Evolutionary conservation across 352 stramenopile genomes (phyloP), one percentile per base, ranked within the genome.

Genomic region (Phytophthora tentaculata): DNA sequence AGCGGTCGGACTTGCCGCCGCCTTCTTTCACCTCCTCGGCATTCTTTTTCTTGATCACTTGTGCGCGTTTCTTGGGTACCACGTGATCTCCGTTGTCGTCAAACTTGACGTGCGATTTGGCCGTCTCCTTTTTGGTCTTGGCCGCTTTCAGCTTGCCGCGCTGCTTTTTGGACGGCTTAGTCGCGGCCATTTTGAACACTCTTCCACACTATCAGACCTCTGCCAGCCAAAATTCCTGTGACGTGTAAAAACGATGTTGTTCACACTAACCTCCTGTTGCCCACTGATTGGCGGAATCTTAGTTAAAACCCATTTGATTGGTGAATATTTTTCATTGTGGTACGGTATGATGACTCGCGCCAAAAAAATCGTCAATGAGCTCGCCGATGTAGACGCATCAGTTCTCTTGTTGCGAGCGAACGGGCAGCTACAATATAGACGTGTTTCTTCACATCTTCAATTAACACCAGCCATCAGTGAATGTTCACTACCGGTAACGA

Each of bases 161-260:
- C 69, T 91, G 83, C 74, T 93, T 93, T 81, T 93, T 91, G 20
- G 84, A 93, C 47, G 73, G 83, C 64, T 90, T 93, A 8, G 71
- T 60, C 24, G 73, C 69, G 22, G 47, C 71, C 83, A 91, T 92
- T 50, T 26, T 59, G 47, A 26, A 47, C 49, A 63, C 49, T 14
- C 50, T n/a, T 51, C n/a, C 14, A 44, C 37, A 24, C 16, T 23
- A 55, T 16, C n/a, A n/a, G 56, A 55, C 17, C 20, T 45, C 17
- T 67, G 50, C 67, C 67, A 79, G 67, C 52, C 66, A 79, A 53
- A 79, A 74, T 64, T 48, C 39, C 39, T 71, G 69, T 35, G 58
- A 73, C 58, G 57, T 65, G 68, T 76, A 55, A 14, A 45, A 29
- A 51, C 49, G 23, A 20, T 43, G 64, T 67, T 24, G 1, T 2